Conservation (phyloP, 495 filamentous ascomycete species). For the Podospora didyma region DNA sequence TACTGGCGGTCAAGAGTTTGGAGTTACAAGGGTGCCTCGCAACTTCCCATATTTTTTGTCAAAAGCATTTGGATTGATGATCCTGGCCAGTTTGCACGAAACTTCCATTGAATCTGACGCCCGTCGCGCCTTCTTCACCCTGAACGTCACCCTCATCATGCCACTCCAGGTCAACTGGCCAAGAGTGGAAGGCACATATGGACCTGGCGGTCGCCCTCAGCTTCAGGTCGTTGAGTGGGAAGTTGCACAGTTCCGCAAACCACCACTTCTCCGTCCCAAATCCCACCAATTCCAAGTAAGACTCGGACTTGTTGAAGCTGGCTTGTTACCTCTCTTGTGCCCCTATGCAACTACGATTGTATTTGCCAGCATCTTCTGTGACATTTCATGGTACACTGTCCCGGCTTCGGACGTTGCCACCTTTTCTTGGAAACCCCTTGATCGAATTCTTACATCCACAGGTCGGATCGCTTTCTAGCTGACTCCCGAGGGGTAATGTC, state of each 20-base stretch:
- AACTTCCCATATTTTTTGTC: not conserved
- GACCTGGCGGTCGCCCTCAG: too few relatives aligned
- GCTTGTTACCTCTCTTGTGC: not conserved
- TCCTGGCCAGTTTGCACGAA: not conserved
- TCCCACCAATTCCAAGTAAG: not conserved
- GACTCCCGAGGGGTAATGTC: not conserved
- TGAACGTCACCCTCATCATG: too few relatives aligned
- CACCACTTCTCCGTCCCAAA: not conserved
- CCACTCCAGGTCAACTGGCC: too few relatives aligned
- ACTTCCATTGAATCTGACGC: not conserved
- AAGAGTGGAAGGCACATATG: too few relatives aligned
- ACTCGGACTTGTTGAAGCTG: not conserved
- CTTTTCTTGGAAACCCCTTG: conserved; percentile 13
- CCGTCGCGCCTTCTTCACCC: too few relatives aligned
- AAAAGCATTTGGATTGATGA: too few relatives aligned
- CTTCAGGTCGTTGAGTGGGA: not conserved
- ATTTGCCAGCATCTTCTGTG: conserved; percentile 7
- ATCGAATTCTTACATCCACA: conserved; percentile 6
- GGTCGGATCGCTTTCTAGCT: not conserved
- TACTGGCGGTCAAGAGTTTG: not conserved
- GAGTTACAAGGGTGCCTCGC: not conserved
- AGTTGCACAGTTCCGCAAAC: not conserved
- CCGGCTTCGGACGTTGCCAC: conserved; percentile 1
- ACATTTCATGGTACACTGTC: conserved; percentile 12
- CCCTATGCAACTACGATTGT: conserved; percentile 7